Evolutionary conservation across 2,329 filamentous ascomycete species (phyloP), one percentile per base, ranked within the genome.

Genomic region (Paramyrothecium roridum): DNA sequence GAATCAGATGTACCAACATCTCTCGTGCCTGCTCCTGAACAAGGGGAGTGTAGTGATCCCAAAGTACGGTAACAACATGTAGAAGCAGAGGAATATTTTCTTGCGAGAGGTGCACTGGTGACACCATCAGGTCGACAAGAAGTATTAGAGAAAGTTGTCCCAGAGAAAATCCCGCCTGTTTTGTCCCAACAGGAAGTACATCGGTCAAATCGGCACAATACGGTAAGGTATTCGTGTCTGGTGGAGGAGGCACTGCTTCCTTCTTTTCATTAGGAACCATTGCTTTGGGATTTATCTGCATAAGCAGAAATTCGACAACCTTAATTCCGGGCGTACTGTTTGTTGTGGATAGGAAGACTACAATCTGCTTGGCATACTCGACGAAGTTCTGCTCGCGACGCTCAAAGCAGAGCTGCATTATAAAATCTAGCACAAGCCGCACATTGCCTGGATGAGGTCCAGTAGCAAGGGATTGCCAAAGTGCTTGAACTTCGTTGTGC

Each of bases 361-460:
- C 92, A 52, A 99, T 95, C 71, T 99, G 95, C 75, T 98, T 99
- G 6, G 93, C 93, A 67, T 96, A 96, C 63, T 97, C 91, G 54
- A 99, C 93, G 70, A 97, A 99, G 64, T 97, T 98, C 66, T 99
- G 95, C 70, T 99, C 96, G 50, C 93, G 87, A 33, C 93, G 87
- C 65, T 99, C 95, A 12, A 99, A 77, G 63, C 95, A 99, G 4
- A 98, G 82, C 26, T 87, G 87, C 72, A 99, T 98, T 71, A 99
- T 95, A 67, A 99, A 99, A 69, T 98, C 93, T 1, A 99, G 82
- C 13, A 98, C 90, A 34, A 99, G 78, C 54, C 96, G 91, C 12
- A 99, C 95, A 65, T 99, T 99, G 20, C 93, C 93, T 10, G 87
- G 90, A 70, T 97, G 89, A 0, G 93, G 93, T 0, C 95, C 93